These are phyloP conservation scores for Camillea tinctor DNA, from an alignment of 2,329 filamentous ascomycete species.

Conservation along the genomic window DNA sequence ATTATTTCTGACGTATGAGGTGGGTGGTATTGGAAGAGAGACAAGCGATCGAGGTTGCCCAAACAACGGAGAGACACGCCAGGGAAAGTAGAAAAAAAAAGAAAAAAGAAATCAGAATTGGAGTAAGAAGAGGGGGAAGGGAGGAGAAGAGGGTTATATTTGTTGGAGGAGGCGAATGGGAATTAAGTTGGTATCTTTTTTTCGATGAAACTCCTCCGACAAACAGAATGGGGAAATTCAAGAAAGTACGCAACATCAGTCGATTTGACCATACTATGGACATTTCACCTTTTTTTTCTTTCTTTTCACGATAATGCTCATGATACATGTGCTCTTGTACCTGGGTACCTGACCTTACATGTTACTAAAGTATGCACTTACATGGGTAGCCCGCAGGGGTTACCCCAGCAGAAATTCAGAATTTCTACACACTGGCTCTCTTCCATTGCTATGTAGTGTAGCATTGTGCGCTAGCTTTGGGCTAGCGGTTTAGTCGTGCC, in stretches of 20 bases:
- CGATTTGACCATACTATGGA: slow-evolving; percentile 3
- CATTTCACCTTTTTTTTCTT: neutral
- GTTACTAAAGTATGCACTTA: slow-evolving; percentile 6
- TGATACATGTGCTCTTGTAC: slow-evolving; percentile 14
- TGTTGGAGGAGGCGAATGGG: slow-evolving; percentile 3
- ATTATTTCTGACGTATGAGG: too few species aligned
- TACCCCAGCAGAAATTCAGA: neutral
- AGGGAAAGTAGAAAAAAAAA: slow-evolving; percentile 1
- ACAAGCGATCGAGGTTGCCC: neutral
- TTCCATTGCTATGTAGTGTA: neutral
- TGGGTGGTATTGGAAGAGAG: neutral
- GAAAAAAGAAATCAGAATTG: neutral
- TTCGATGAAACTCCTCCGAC: slow-evolving; percentile 9
- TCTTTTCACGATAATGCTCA: slow-evolving; percentile 19
- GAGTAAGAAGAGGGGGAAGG: neutral
- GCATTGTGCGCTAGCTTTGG: neutral
- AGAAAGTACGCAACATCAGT: slow-evolving; percentile 5
- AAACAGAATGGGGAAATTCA: slow-evolving; percentile 5
- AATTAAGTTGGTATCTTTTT: slow-evolving; percentile 11
- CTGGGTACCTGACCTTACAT: slow-evolving; percentile 13
- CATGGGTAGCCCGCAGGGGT: neutral
- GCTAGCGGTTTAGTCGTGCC: slow-evolving; percentile 4
- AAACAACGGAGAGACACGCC: neutral
- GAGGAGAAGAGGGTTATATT: too few species aligned
- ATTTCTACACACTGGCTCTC: neutral